Evolutionary conservation across 495 filamentous ascomycete genomes (phyloP), one percentile per base, ranked within the genome.

Genomic region (Talaromyces nanjingensis): DNA sequence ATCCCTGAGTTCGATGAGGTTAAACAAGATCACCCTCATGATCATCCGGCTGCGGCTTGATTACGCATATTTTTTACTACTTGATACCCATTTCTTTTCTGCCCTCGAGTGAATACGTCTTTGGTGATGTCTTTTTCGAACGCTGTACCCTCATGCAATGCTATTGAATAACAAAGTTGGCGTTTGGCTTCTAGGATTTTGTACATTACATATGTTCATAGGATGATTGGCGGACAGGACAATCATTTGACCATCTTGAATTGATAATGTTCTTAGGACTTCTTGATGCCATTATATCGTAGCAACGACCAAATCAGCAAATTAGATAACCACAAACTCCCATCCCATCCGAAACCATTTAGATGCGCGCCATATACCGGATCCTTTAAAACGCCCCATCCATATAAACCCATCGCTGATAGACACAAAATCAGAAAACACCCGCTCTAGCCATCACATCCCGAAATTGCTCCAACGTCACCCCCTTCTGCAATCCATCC

Each of bases 401-500:
- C 24, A 16, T 27, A 14, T 56, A 22, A 20, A 49, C 3, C 8
- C 18, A 18, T 20, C n/a, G 18, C 45, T 9, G 9, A 49, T 22
- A 20, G 5, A 6, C 45, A 47, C 31, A 20, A 60, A 60, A 20
- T 72, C 81, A 85, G 77, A 91, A 92, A 65, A 91, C 87, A 8
- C 92, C 92, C 4, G 92, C 93, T 71, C 91, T 79, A 60, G 77
- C 83, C 92, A 96, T 92, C 14, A 96, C 89, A 57, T 80, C 84
- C 75, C 91, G 88, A 73, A 97, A 96, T 71, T 96, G 90, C 56
- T 87, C 87, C 69, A 86, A 74, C 54, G 79, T 83, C 29, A 96
- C 94, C 9, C 91, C 92, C 63, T 75, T 82, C 31, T 81, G 82
- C 8, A 92, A 80, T 12, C 89, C 88, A 6, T 78, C 84, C 3